These are phyloP conservation scores for Globisporangium uncinulatum DNA, from an alignment of 352 stramenopile species.

Conservation along the genomic window DNA sequence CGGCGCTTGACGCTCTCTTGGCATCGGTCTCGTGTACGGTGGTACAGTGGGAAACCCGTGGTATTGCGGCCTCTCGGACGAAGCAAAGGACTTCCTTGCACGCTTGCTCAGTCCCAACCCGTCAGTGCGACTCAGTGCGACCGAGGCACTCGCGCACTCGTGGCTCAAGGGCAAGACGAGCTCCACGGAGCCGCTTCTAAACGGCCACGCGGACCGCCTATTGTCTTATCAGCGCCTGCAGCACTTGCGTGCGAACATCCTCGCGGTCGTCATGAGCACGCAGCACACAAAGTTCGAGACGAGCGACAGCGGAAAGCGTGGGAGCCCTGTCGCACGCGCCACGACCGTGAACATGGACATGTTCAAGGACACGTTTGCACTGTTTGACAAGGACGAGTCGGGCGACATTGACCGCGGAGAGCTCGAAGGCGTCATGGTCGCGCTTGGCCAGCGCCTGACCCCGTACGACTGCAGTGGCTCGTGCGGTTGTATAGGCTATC, in stretches of 20 bases:
- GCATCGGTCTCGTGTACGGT: too few species aligned
- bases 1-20: too few species aligned
- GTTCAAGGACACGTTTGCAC: slow-evolving; percentile 69
- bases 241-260: slow-evolving; percentile 67
- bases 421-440: slow-evolving; percentile 38
- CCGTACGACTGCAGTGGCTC: slow-evolving; percentile 17
- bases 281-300: slow-evolving; percentile 50
- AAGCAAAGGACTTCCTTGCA: slow-evolving; percentile 60
- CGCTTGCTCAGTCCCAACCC: slow-evolving; percentile 47
- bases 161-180: slow-evolving; percentile 49
- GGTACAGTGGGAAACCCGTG: slow-evolving; percentile 55
- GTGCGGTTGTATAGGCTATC: too few species aligned
- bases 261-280: slow-evolving; percentile 64
- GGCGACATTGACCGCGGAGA: slow-evolving; percentile 63
- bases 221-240: slow-evolving; percentile 62
- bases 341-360: slow-evolving; percentile 77
- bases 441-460: slow-evolving; percentile 51
- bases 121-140: slow-evolving; percentile 42
- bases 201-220: slow-evolving; percentile 45
- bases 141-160: slow-evolving; percentile 47
- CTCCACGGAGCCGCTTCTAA: slow-evolving; percentile 35
- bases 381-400: slow-evolving; percentile 76
- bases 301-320: not conserved
- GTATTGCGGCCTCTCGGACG: slow-evolving; percentile 48
- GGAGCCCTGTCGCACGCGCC: slow-evolving; percentile 22